Conservation (phyloP, 2,329 filamentous ascomycete species). For the Aspergillus sp. region DNA sequence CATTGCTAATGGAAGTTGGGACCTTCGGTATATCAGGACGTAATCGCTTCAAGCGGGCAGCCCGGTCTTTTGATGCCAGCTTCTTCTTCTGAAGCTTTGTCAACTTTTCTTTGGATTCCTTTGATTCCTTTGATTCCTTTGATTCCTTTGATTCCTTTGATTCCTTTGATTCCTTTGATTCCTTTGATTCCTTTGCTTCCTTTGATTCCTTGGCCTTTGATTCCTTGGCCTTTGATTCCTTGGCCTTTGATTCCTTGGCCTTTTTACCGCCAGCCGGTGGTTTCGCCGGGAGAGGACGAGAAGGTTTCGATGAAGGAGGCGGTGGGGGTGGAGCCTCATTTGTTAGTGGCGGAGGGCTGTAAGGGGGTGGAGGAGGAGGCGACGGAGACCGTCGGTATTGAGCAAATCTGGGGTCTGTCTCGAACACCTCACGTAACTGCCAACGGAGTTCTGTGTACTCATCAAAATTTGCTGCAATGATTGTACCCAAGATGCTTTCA, state of each 20-base stretch:
- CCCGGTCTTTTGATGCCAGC: slow-evolving; percentile 29
- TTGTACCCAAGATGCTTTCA: slow-evolving; percentile 65
- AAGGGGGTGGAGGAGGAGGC: slow-evolving; percentile 26
- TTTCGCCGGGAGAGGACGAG: slow-evolving; percentile 19
- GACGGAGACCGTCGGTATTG: slow-evolving; percentile 22
- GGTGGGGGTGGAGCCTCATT: slow-evolving; percentile 23
- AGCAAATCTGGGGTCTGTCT: slow-evolving; percentile 38
- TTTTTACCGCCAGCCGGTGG: slow-evolving; percentile 18
- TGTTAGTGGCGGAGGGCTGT: slow-evolving; percentile 19
- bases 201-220: slow-evolving; percentile 18
- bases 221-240: slow-evolving; percentile 16
- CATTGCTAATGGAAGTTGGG: slow-evolving; percentile 27
- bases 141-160: slow-evolving; percentile 14
- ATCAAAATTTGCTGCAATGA: slow-evolving; percentile 77
- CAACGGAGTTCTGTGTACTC: slow-evolving; percentile 69
- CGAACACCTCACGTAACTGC: slow-evolving; percentile 58
- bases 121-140: slow-evolving; percentile 15
- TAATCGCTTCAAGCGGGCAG: slow-evolving; percentile 28
- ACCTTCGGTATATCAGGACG: slow-evolving; percentile 31
- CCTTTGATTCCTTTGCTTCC: slow-evolving; percentile 16
- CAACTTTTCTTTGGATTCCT: slow-evolving; percentile 19
- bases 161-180: slow-evolving; percentile 19
- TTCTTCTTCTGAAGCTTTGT: slow-evolving; percentile 28
- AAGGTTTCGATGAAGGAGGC: slow-evolving; percentile 7
- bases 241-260: slow-evolving; percentile 18